phyloP scores from a whole-genome alignment of 768 basidiomycete genomes.

The Amyloporia xantha region DNA sequence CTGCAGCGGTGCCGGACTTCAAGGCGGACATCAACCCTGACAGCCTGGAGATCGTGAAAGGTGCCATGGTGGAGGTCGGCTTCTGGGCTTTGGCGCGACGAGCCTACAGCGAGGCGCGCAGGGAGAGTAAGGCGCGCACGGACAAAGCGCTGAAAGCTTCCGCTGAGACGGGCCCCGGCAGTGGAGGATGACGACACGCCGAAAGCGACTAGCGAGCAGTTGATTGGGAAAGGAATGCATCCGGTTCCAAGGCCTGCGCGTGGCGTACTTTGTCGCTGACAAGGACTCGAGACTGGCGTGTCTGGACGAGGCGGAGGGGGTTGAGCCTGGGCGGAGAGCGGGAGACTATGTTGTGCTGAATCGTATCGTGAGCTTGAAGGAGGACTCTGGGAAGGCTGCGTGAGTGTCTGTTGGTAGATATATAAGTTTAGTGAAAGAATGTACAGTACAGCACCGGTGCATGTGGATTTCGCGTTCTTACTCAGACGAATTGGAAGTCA shows the following conservation, averaged over 20 bases:
- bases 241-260: slow-evolving; percentile 92
- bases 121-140: slow-evolving; percentile 57
- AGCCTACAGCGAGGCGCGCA: slow-evolving; percentile 54
- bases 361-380: slow-evolving; percentile 90
- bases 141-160: slow-evolving; percentile 50
- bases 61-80: slow-evolving; percentile 82
- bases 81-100: slow-evolving; percentile 81
- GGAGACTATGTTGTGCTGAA: slow-evolving; percentile 85
- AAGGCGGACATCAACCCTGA: slow-evolving; percentile 75
- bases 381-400: slow-evolving; percentile 74
- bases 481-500: no score
- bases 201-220: slow-evolving; percentile 66
- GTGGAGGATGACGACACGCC: slow-evolving; percentile 50
- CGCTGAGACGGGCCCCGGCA: slow-evolving; percentile 21
- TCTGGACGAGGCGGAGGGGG: slow-evolving; percentile 47
- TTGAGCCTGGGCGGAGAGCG: slow-evolving; percentile 39
- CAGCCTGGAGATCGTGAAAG: slow-evolving; percentile 72
- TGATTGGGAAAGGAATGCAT: slow-evolving; percentile 89
- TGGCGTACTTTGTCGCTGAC: slow-evolving; percentile 93
- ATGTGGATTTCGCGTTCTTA: no score
- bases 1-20: slow-evolving; percentile 63
- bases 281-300: slow-evolving; percentile 69
- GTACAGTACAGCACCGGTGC: background rate
- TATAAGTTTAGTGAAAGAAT: background rate
- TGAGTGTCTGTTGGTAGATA: no score